Base-by-base conservation (phyloP, 2,329 filamentous ascomycete genomes). In the Cladosporium sp. region DNA sequence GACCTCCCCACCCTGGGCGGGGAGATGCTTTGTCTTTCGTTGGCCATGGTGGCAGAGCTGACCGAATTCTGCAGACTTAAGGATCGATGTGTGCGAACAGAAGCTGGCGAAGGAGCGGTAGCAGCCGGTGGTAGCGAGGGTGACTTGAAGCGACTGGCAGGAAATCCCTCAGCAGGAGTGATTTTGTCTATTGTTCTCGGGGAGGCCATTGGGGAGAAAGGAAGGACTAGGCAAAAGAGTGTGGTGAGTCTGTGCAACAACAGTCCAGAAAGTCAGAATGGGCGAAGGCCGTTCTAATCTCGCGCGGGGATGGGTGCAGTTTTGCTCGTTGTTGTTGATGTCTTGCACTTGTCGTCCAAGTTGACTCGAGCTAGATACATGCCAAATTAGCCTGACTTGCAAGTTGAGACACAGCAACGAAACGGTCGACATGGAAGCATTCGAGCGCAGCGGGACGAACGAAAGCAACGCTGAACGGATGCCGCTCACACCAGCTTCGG, bases 281-380 rank as follows among this genome's bases (percentile, higher is more conserved):
- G 33, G 12, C 18, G 40, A 11, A 33, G 29, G 26, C 21, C 46
- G 46, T 62, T 50, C 55, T 37, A 59, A 63, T 63, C 31, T 63
- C 61, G 35, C 50, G 35, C 23, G 28, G 50, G 11, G 44, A 28
- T 63, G 35, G 49, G 29, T 37, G 16, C 50, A 31, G 59, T 63
- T 63, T 63, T 56, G 49, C 61, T 63, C 40, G 50, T 26, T 63
- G 61, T 63, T 63, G 50, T 55, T 55, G 21, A 56, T 63, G 61
- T 63, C 61, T 63, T 56, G 61, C 23, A 29, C 26, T 18, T 56
- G 23, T 63, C 28, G 50, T 31, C 49, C 50, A 16, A 31, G 61
- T n/a, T 63, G 35, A 40, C 23, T 33, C n/a, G 33, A 5, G 33
- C 26, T 35, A 46, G 61, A 33, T 46, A 37, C 29, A 52, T 23